phyloP scores from a whole-genome alignment of 73 alveolate species.

The Uronychia binucleata region DNA sequence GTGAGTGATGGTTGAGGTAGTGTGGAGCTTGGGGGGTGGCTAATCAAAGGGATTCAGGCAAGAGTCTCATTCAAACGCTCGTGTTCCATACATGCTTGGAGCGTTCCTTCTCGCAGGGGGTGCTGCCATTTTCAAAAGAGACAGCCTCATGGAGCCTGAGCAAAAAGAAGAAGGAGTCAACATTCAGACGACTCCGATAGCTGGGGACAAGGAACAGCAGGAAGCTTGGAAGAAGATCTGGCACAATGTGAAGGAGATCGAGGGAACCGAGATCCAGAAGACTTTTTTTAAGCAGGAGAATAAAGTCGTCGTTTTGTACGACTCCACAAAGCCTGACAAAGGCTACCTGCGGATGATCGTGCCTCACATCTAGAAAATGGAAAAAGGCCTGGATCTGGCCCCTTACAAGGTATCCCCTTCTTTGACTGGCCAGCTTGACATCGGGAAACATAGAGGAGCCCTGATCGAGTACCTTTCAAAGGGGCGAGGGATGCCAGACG shows the following conservation, averaged over 20 bases:
- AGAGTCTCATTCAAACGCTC: too few relatives aligned
- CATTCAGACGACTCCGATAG: too few relatives aligned
- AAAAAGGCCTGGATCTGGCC: slow-evolving; percentile 18
- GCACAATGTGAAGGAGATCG: slow-evolving; percentile 28
- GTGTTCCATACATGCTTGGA: too few relatives aligned
- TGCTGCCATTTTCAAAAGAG: too few relatives aligned
- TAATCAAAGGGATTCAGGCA: too few relatives aligned
- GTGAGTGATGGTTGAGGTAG: too few relatives aligned
- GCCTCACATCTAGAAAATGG: slow-evolving; percentile 29
- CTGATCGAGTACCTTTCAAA: slow-evolving; percentile 25
- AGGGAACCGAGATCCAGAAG: slow-evolving; percentile 20
- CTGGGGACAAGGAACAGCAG: background rate
- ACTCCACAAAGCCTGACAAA: background rate
- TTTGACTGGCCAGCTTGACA: background rate
- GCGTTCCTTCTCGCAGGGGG: too few relatives aligned
- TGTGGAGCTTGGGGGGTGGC: too few relatives aligned
- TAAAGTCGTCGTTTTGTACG: slow-evolving; percentile 35
- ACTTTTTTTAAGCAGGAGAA: slow-evolving; percentile 23
- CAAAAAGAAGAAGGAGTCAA: too few relatives aligned
- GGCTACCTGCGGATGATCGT: slow-evolving; percentile 22
- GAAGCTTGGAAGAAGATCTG: background rate
- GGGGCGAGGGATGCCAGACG: slow-evolving; percentile 17
- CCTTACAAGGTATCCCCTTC: slow-evolving; percentile 28
- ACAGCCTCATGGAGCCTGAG: too few relatives aligned
- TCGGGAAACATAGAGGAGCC: background rate